These are phyloP conservation scores for Scheffersomyces stipitis DNA, from an alignment of 805 yeast genomes.

Conservation along the genomic window DNA sequence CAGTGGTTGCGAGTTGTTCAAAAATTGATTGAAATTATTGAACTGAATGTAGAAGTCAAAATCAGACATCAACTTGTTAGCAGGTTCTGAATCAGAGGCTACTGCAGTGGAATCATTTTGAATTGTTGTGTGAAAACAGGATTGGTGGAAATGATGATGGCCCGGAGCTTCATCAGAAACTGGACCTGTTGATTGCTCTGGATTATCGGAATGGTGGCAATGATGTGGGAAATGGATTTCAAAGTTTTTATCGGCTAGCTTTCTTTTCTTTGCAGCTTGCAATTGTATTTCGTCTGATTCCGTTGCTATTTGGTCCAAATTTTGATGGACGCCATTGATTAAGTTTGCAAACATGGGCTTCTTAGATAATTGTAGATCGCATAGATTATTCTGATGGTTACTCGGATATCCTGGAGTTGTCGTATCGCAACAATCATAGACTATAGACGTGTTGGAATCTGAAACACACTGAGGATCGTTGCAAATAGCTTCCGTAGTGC, in stretches of 20 bases:
- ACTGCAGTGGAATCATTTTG: too few species aligned
- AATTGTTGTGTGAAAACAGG: slow-evolving; percentile 45
- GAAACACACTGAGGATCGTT: neutral
- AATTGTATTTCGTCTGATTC: slow-evolving; percentile 5
- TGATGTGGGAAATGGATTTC: slow-evolving; percentile 42
- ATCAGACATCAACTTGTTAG: slow-evolving; percentile 27
- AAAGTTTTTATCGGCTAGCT: slow-evolving; percentile 14
- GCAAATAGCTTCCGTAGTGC: neutral
- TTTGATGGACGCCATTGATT: slow-evolving; percentile 35
- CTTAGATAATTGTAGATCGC: slow-evolving; percentile 28
- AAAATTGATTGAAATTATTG: slow-evolving; percentile 25
- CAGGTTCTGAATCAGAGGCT: slow-evolving; percentile 5
- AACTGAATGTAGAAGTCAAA: slow-evolving; percentile 39
- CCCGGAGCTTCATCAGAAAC: neutral
- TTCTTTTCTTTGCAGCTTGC: slow-evolving; percentile 1
- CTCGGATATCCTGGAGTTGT: neutral
- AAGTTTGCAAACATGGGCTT: slow-evolving; percentile 39
- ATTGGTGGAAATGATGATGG: slow-evolving; percentile 35
- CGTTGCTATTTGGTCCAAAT: slow-evolving; percentile 16
- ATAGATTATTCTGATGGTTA: slow-evolving; percentile 15
- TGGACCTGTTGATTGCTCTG: neutral
- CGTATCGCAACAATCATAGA: neutral
- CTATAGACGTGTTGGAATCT: neutral
- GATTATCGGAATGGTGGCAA: too few species aligned
- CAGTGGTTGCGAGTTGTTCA: slow-evolving; percentile 3